Evolutionary conservation across 2,329 filamentous ascomycete genomes (phyloP), one percentile per base, ranked within the genome.

Genomic region (Diplodia intermedia): DNA sequence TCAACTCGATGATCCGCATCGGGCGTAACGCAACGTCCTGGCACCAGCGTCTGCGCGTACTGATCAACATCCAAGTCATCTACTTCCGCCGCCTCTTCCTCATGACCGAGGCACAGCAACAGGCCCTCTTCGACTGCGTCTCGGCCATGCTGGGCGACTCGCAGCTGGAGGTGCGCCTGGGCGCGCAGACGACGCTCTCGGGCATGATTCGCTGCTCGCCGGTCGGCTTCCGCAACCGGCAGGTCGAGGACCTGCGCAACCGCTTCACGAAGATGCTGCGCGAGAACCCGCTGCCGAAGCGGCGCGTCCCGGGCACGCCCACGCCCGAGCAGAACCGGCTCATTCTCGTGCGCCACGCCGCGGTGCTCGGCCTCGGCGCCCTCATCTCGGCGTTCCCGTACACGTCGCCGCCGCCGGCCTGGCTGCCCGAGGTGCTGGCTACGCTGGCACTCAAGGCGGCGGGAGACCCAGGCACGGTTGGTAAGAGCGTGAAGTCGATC

Each of bases 181-280:
- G 94, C 54, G 95, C 96, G n/a, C 91, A 92, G 5, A 91, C 92
- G 0, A 99, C 95, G 0, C 84, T 99, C 3, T 94, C 94, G 1
- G 96, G 95, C 72, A 99, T 99, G 95, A 96, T 99, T 72, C 90
- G 95, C 67, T 99, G 95, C 83, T 98, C 94, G 3, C 94, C 95
- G 0, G 85, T 89, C 33, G 86, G 82, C 1, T 89, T 97, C 69
- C 93, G 95, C 33, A 89, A 91, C 68, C 88, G 89, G 36, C 91
- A 94, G 74, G 91, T 99, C 69, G 80, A 86, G 55, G 84, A 89
- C 29, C 86, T 98, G 50, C 93, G 93, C 77, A 83, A 86, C 66
- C 89, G 92, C 54, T 99, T 98, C 81, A 91, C 92, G 62, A 84
- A 86, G 38, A 86, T 91, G 73, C 85, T 99, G n/a, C 81, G 84